Evolutionary conservation across 2,329 filamentous ascomycete genomes (phyloP).

Genomic region (Cyphellophora europaea): DNA sequence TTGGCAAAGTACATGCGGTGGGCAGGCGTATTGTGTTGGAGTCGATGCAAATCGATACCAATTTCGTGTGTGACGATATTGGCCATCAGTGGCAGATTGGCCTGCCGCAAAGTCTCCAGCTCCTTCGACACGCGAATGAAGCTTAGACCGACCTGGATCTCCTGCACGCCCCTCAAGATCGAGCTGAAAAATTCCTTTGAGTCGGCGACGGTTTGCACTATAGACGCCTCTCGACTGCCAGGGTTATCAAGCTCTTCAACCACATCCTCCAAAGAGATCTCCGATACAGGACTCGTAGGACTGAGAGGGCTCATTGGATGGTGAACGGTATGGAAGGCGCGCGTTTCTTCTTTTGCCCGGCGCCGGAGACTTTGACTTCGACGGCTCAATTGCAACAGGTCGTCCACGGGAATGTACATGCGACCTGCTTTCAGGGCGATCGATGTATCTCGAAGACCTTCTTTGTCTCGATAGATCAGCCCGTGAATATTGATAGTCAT

Average conservation of each 20-base stretch:
- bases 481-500: constrained; percentile 86
- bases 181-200: constrained; percentile 89
- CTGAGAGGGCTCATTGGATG: constrained; percentile 9
- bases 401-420: constrained; percentile 83
- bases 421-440: constrained; percentile 85
- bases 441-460: constrained; percentile 82
- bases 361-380: constrained; percentile 35
- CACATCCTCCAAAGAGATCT: constrained; percentile 62
- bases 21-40: constrained; percentile 85
- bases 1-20: constrained; percentile 98
- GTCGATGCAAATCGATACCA: constrained; percentile 79
- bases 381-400: constrained; percentile 57
- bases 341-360: constrained; percentile 30
- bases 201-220: constrained; percentile 78
- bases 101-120: constrained; percentile 57
- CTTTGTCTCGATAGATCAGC: constrained; percentile 71
- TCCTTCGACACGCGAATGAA: constrained; percentile 80
- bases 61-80: constrained; percentile 95
- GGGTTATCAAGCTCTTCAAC: constrained; percentile 64
- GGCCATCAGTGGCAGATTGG: constrained; percentile 63
- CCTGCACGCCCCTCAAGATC: constrained; percentile 83
- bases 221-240: constrained; percentile 55
- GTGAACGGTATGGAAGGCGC: constrained; percentile 5
- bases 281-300: constrained; percentile 28
- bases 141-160: constrained; percentile 90